Conservation (phyloP, 139 green algal species). For the Zygnema cylindricum region DNA sequence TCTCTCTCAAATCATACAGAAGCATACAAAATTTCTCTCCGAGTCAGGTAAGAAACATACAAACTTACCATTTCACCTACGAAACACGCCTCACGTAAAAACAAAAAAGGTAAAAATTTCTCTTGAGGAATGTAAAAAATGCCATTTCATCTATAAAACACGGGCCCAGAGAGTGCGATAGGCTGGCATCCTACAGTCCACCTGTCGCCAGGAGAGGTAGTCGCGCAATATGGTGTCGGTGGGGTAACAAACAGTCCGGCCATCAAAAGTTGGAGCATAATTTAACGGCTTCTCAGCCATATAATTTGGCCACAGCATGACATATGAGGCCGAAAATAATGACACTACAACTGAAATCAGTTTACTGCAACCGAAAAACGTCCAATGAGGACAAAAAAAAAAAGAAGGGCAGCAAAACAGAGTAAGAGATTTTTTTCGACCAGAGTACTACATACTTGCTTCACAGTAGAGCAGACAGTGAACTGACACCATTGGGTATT, state of each 20-base stretch:
- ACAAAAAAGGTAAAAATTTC: no score
- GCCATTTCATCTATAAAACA: no score
- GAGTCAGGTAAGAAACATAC: no score
- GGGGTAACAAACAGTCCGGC: constrained; percentile 86
- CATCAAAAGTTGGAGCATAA: constrained; percentile 86
- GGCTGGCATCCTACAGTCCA: constrained; percentile 78
- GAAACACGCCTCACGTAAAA: no score
- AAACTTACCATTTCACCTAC: no score
- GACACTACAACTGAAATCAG: constrained; percentile 83
- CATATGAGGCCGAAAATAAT: constrained; percentile 87
- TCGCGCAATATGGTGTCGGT: constrained; percentile 73
- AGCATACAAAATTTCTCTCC: no score
- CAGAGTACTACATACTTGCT: no score
- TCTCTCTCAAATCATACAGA: no score
- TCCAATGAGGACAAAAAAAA: constrained; percentile 27
- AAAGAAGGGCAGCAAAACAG: constrained; percentile 36
- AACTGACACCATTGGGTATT: constrained; percentile 18
- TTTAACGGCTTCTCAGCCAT: constrained; percentile 66
- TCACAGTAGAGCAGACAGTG: constrained; percentile 9
- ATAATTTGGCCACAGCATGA: constrained; percentile 75
- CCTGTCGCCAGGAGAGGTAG: constrained; percentile 92
- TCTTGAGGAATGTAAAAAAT: no score
- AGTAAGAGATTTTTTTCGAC: constrained; percentile 22
- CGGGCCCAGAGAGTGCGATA: no score
- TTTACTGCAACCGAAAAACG: constrained; percentile 70